Conservation (phyloP, 169 alveolate species). For the Perkinsus marinus region DNA sequence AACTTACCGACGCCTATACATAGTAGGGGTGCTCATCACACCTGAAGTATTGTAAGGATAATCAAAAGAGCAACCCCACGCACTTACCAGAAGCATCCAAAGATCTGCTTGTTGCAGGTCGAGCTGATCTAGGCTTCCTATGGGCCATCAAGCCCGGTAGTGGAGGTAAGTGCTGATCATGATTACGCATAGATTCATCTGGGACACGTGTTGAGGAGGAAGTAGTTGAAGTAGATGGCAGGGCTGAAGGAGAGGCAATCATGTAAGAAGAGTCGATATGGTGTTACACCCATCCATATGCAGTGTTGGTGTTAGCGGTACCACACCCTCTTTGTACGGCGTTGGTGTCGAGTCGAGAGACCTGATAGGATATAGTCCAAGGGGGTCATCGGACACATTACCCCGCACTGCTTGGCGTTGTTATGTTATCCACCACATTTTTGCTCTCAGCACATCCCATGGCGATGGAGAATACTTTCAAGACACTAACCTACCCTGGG, state of each 20-base stretch:
- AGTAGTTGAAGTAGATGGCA: neutral
- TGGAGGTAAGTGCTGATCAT: neutral
- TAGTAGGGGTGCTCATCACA: neutral
- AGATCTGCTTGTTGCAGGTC: neutral
- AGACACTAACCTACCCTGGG: neutral
- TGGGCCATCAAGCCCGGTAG: neutral
- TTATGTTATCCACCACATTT: neutral
- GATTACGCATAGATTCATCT: neutral
- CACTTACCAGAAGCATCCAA: neutral
- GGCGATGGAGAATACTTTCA: neutral
- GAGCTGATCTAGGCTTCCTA: neutral
- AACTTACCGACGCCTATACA: neutral
- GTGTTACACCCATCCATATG: neutral
- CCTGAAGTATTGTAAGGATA: neutral
- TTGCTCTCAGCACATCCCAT: neutral
- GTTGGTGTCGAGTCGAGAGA: neutral
- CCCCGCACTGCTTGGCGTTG: neutral
- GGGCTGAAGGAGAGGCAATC: neutral
- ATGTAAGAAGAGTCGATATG: neutral
- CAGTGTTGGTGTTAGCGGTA: neutral
- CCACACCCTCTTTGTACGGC: neutral
- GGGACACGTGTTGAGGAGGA: neutral
- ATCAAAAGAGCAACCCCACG: too few species aligned
- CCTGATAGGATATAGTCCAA: too few species aligned
- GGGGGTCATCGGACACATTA: too few species aligned